Conservation (phyloP, 179 eudicot genomes). For the Dionaea muscipula region DNA sequence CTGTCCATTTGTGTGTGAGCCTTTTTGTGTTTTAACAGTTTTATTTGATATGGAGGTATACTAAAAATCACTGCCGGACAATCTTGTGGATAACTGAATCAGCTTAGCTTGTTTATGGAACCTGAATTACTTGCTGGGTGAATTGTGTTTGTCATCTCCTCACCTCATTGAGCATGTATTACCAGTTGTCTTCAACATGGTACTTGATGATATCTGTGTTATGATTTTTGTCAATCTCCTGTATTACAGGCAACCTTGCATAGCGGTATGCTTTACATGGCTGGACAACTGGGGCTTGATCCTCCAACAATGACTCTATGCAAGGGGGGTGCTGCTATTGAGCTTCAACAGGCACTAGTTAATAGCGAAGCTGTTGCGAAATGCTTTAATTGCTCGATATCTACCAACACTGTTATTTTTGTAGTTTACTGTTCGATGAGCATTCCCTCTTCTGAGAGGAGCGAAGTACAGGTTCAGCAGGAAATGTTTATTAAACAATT, state of each 20-base stretch:
- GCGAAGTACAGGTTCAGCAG: conserved; percentile 33
- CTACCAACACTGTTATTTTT: conserved; percentile 47
- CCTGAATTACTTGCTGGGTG: too few relatives aligned
- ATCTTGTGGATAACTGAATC: too few relatives aligned
- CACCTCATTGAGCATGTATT: too few relatives aligned
- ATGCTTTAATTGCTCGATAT: conserved; percentile 56
- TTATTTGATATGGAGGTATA: too few relatives aligned
- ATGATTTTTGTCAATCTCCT: conserved; percentile 11
- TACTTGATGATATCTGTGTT: background rate
- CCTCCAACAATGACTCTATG: conserved; percentile 88
- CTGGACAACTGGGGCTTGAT: conserved; percentile 96
- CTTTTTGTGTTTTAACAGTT: too few relatives aligned
- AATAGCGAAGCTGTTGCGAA: conserved; percentile 85
- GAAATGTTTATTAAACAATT: conserved; percentile 33
- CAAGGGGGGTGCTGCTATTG: conserved; percentile 44
- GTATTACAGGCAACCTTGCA: conserved; percentile 74
- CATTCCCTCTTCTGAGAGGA: conserved; percentile 26
- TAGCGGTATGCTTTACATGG: conserved; percentile 72
- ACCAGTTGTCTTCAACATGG: too few relatives aligned
- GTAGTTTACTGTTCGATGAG: conserved; percentile 51
- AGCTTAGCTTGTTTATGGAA: too few relatives aligned
- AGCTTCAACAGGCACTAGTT: conserved; percentile 66
- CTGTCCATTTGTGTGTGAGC: too few relatives aligned
- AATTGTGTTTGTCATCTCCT: too few relatives aligned
- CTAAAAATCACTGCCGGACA: too few relatives aligned